Evolutionary conservation across 164 flowering plant species (phyloP), one percentile per base, ranked within the genome.

Genomic region (Umbilicus rupestris): DNA sequence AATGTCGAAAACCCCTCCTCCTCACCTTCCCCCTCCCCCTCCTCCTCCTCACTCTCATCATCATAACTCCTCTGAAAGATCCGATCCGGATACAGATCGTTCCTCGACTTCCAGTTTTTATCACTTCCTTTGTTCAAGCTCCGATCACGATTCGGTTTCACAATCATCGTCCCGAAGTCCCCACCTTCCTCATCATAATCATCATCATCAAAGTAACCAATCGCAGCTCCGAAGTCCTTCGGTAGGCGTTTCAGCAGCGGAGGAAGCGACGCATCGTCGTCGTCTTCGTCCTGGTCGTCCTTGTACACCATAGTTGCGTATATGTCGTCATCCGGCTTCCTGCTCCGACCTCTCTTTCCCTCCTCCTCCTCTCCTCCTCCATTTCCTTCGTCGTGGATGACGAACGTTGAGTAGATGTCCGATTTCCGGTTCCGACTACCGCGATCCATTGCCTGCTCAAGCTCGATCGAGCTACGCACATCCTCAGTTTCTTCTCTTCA

Each of bases 191-290:
- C 42, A 1, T 62, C 65, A 33, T 35, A 55, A 15, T 44, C 52
- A 37, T 72, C 70, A 17, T 68, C 37, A 62, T 66, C 52, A 66
- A 22, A 35, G 31, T 70, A 64, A 55, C 26, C 39, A 26, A 80
- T 64, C 33, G 77, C 77, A 15, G 74, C 77, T 8, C 88, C 94
- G 72, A 95, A 95, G 73, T 95, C 99, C 72, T 95, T 90, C 20
- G 99, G 97, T 41, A 92, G 84, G 68, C 90, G 89, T 60, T 87
- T 90, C 70, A 95, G 85, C 65, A 95, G 85, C 5, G 97, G 97
- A 66, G 99, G 99, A 10, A 95, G 89, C 28, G 88, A 84, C 5
- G 86, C 76, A 31, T 85, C 87, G 63, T 87, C 87, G 20, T 83
- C 84, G 29, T 86, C 90, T 3, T 47, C 71, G 39, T 46, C 66